Evolutionary conservation across 164 flowering plant species (phyloP).

Genomic region (Brasenia schreberi): DNA sequence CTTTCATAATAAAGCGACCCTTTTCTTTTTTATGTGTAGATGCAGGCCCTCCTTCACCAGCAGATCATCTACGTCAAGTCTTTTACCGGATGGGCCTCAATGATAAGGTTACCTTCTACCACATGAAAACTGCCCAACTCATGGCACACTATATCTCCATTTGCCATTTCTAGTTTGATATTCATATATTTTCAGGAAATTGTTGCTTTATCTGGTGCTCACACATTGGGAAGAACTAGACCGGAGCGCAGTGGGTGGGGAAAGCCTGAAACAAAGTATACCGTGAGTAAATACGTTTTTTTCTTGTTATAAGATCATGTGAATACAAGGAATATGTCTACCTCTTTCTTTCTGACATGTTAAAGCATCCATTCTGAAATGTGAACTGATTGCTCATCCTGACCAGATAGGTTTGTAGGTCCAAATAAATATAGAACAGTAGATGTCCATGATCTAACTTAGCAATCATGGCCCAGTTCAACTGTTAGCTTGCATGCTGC

Average conservation of each 20-base stretch:
- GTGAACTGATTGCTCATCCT: too few relatives aligned
- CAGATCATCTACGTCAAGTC: constrained; percentile 76
- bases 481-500: too few relatives aligned
- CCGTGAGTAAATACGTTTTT: constrained; percentile 34
- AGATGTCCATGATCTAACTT: too few relatives aligned
- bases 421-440: too few relatives aligned
- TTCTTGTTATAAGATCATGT: not conserved
- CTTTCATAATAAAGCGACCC: too few relatives aligned
- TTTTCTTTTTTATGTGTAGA: constrained; percentile 24
- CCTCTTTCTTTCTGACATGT: too few relatives aligned
- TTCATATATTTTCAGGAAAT: constrained; percentile 48
- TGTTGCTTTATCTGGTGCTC: constrained; percentile 98
- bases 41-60: constrained; percentile 97
- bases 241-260: constrained; percentile 99
- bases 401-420: too few relatives aligned
- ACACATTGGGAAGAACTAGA: constrained; percentile 90
- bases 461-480: too few relatives aligned
- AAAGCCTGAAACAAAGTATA: constrained; percentile 89
- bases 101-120: constrained; percentile 53
- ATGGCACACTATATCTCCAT: not conserved
- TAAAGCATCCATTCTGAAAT: too few relatives aligned
- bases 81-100: constrained; percentile 92
- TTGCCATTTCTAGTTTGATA: not conserved
- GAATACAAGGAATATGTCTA: too few relatives aligned
- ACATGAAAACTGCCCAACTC: not conserved